Base-by-base conservation (phyloP, 306 rosid genomes). In the Glycyrrhiza uralensis region DNA sequence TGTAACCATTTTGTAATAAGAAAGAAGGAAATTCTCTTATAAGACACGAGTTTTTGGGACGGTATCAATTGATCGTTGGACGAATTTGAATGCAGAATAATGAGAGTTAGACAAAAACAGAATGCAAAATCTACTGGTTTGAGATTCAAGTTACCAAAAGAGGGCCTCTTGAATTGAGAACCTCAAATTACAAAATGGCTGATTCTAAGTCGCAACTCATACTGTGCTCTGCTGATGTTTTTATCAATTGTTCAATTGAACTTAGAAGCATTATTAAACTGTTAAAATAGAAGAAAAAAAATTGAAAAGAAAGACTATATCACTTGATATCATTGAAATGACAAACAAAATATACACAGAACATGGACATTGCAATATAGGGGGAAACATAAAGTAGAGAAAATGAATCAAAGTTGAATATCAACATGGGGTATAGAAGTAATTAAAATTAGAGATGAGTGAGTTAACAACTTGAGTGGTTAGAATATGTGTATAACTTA, bases 401-500 rank as follows among this genome's bases (percentile, higher is more conserved):
- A 26, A 47, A 46, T 49, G 19, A 17, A 66, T 28, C 72, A 66
- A 41, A 41, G n/a, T 63, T 63, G 13, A 39, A 63, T 7, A 33
- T 33, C 8, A 36, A 36, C 7, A 36, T 36, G 42, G 13, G 1
- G 42, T 65, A 64, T 11, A 39, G 15, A 24, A 29, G 57, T 33
- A 70, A 22, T 39, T 61, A 24, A 66, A 75, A 65, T 47, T 18
- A 28, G 58, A 49, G 23, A 35, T 26, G 38, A 44, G 33, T 14
- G 12, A 32, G n/a, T 28, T 49, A n/a, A 57, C 55, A 56, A 77
- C 75, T 36, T 24, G 59, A 71, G 55, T 52, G 44, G 54, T 72
- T 54, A 38, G 72, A 77, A 61, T n/a, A 24, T 41, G 74, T 19
- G 77, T 72, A 65, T 49, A 79, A 71, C 62, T 75, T 57, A 44